A percentile compares a stretch with the other conserved stretches of the same genome.
These are phyloP conservation scores for Aspergillus sp. DNA, from an alignment of 2,329 filamentous ascomycete genomes.

Conservation along the genomic window DNA sequence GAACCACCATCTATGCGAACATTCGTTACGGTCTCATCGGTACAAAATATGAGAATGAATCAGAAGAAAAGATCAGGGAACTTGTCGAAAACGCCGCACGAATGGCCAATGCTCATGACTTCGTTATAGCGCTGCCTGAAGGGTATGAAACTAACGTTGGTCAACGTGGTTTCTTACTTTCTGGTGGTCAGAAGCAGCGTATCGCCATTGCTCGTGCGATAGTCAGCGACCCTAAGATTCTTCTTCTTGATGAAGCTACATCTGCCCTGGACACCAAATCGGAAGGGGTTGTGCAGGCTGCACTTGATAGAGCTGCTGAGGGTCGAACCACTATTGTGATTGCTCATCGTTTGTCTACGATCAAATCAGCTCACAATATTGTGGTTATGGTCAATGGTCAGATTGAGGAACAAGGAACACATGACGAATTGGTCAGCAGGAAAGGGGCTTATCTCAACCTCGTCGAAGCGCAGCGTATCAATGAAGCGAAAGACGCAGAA, in stretches of 20 bases:
- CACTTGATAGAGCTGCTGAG: constrained; percentile 76
- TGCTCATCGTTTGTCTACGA: constrained; percentile 90
- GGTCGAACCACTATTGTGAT: constrained; percentile 95
- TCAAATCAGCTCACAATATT: constrained; percentile 91
- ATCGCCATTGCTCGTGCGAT: constrained; percentile 91
- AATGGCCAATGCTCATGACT: constrained; percentile 92
- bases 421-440: constrained; percentile 69
- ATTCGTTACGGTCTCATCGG: constrained; percentile 89
- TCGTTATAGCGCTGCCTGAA: constrained; percentile 75
- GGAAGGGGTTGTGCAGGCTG: constrained; percentile 89
- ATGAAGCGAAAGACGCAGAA: constrained; percentile 45
- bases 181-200: constrained; percentile 93
- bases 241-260: constrained; percentile 92
- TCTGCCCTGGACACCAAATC: constrained; percentile 91
- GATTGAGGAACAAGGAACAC: constrained; percentile 91
- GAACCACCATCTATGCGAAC: constrained; percentile 82
- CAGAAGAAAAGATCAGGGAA: constrained; percentile 63
- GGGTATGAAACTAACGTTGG: constrained; percentile 94
- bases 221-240: constrained; percentile 84
- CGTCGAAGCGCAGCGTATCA: constrained; percentile 82
- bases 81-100: constrained; percentile 76
- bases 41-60: constrained; percentile 65
- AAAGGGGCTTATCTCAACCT: constrained; percentile 75
- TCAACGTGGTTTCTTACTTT: constrained; percentile 85
- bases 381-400: constrained; percentile 81